Base-by-base conservation (phyloP, 306 rosid genomes). In the Glycyrrhiza uralensis region DNA sequence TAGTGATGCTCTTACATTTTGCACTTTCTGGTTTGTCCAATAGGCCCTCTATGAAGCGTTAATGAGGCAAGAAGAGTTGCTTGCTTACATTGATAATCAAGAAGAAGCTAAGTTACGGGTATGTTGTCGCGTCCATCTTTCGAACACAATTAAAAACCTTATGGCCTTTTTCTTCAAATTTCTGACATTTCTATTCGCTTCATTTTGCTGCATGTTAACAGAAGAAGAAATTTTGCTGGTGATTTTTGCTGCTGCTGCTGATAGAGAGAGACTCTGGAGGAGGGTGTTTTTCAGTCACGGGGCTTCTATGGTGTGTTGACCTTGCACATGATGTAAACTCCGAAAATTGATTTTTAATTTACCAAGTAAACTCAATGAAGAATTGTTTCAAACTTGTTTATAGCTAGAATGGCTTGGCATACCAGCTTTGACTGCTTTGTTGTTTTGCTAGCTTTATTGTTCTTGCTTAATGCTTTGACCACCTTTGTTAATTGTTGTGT, bases 31-130 rank as follows among this genome's bases (percentile, higher is more conserved):
- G 38, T 32, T 51, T 70, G 63, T 71, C 56, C 12, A 7, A 64
- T 55, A 94, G 99, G 97, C 99, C 76, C 88, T 94, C 36, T 80
- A 94, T 67, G 95, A 91, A 61, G 99, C 97, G 1, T 77, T 89
- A 50, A 91, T 94, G 92, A 89, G 84, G 79, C 99, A 94, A 85
- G 99, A 94, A 81, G 99, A 94, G 72, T 75, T 94, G 75, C 91
- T 94, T 73, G 96, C 97, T 22, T 89, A 87, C 80, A 86, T 94
- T 15, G 96, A 94, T 78, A 54, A 88, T 30, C 96, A 94, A 74
- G 92, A 85, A 83, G 97, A 87, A 39, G 97, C 95, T 19, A 91
- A 79, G 78, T 73, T 61, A 50, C 88, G 86, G 97, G 99, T 94
- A 84, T 12, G 90, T 82, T 77, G 42, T 9, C 50, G 6, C 30